Evolutionary conservation across 257 asterid species (phyloP), one percentile per base, ranked within the genome.

Genomic region (Solanum etuberosum): DNA sequence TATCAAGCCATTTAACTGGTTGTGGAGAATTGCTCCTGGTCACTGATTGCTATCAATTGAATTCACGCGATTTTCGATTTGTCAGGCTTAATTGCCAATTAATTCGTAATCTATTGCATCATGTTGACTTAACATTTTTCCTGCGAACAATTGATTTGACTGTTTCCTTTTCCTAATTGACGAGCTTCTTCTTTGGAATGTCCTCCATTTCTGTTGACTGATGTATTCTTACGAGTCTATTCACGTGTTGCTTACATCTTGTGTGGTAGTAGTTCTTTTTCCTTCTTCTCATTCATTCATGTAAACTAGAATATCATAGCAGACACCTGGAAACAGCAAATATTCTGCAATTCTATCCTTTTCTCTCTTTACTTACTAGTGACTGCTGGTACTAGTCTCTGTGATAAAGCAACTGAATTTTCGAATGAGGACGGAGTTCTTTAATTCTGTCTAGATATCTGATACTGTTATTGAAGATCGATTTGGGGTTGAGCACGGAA

Each of bases 391-490:
- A 15, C 42, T 29, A 48, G 43, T 48, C 27, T 48, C 67, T 48
- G 43, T 46, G 85, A 81, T 81, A 48, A 48, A 48, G 29, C 68
- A 9, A 48, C 68, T 48, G 43, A 48, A 43, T 29, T 48, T 78
- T 31, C 7, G 15, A 48, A 48, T 46, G 42, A 46, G 68, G 68
- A 81, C 31, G 68, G 65, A 86, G 71, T 90, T 89, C 94, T 95
- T 95, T 94, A 91, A 91, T 88, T 38, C 85, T 71, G 74, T 25
- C 61, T 86, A 97, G 99, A 92, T 97, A 89, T 97, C 99, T 57
- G 99, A 97, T 91, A 97, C 99, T 38, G 99, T 97, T 86, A 96
- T 97, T 86, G 99, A 97, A 89, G 99, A 97, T 88, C 97, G 99
- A 68, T 97, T 96, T 91, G 98, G 98, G 86, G 98, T 94, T 88